A percentile compares a stretch with the other conserved stretches of the same genome.
Evolutionary conservation across 2,329 filamentous ascomycete species (phyloP).

Genomic region (Pseudogymnoascus sp.): DNA sequence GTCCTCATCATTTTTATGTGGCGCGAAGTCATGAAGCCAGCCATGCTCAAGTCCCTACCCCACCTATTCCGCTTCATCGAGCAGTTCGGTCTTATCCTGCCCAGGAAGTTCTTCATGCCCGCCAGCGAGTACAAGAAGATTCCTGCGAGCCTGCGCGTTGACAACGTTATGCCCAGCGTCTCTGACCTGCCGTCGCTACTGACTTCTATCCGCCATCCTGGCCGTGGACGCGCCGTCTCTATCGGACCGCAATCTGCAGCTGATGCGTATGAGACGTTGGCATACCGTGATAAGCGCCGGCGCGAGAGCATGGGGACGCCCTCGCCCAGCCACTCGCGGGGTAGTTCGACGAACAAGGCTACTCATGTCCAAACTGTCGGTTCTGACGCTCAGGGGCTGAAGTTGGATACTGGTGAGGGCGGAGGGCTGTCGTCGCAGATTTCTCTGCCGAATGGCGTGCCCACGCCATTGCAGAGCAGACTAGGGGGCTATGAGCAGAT

Average conservation of each 20-base stretch:
- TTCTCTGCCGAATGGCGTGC: constrained; percentile 23
- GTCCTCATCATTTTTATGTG: constrained; percentile 81
- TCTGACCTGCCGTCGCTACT: constrained; percentile 79
- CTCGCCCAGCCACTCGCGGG: not conserved
- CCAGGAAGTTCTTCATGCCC: constrained; percentile 82
- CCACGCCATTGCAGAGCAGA: constrained; percentile 38
- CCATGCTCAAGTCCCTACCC: constrained; percentile 68
- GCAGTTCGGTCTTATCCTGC: constrained; percentile 68
- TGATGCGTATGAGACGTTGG: constrained; percentile 91
- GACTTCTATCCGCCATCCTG: constrained; percentile 71
- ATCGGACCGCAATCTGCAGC: constrained; percentile 92
- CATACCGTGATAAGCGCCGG: constrained; percentile 70
- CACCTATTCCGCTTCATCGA: constrained; percentile 84
- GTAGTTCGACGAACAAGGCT: constrained; percentile 12
- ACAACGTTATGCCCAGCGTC: constrained; percentile 86
- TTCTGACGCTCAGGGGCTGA: constrained; percentile 15
- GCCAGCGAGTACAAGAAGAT: constrained; percentile 88
- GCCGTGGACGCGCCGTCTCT: constrained; percentile 72
- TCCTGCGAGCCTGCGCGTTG: constrained; percentile 62
- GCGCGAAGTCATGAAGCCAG: constrained; percentile 83
- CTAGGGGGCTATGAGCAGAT: constrained; percentile 62
- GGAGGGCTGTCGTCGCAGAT: constrained; percentile 15
- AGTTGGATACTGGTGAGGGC: constrained; percentile 15
- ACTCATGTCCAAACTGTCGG: constrained; percentile 7
- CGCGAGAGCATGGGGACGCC: constrained; percentile 44